Conservation (phyloP, 2,329 filamentous ascomycete species). For the Fusarium sp. region DNA sequence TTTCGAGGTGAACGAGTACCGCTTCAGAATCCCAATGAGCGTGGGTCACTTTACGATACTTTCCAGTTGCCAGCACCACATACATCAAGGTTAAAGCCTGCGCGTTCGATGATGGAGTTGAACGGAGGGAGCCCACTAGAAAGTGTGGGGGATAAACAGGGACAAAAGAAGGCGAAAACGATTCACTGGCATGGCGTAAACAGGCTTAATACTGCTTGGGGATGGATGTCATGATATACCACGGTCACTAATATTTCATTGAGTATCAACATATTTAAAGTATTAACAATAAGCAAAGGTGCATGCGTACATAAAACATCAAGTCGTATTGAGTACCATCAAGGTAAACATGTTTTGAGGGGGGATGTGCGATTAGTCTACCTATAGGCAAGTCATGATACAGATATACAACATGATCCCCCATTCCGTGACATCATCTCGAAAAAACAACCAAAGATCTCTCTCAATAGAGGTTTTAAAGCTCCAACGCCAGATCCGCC, state of each 20-base stretch:
- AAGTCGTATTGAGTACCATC: background rate
- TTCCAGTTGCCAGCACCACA: conserved; percentile 38
- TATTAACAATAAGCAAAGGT: no score
- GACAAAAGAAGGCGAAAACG: conserved; percentile 33
- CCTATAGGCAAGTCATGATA: conserved; percentile 54
- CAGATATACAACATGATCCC: conserved; percentile 54
- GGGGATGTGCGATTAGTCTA: conserved; percentile 68
- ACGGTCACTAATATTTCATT: background rate
- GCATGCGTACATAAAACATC: background rate
- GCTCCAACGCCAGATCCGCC: conserved; percentile 62
- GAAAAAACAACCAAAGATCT: conserved; percentile 56
- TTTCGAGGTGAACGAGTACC: conserved; percentile 30
- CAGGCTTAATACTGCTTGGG: conserved; percentile 43
- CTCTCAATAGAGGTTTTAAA: conserved; percentile 57
- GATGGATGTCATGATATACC: conserved; percentile 40
- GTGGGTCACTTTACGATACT: conserved; percentile 38
- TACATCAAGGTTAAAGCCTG: conserved; percentile 30
- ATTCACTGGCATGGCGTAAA: conserved; percentile 45
- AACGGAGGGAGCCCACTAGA: conserved; percentile 34
- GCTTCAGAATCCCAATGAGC: conserved; percentile 22
- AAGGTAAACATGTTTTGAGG: conserved; percentile 52
- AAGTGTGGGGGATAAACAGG: conserved; percentile 11
- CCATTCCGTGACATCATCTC: conserved; percentile 57
- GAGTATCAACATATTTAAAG: background rate
- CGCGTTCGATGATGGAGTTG: conserved; percentile 41